Percentiles rank a stretch among this genome's conserved stretches.
These are phyloP conservation scores for Amanita subjunquillea DNA, from an alignment of 768 basidiomycete species.

Conservation along the genomic window DNA sequence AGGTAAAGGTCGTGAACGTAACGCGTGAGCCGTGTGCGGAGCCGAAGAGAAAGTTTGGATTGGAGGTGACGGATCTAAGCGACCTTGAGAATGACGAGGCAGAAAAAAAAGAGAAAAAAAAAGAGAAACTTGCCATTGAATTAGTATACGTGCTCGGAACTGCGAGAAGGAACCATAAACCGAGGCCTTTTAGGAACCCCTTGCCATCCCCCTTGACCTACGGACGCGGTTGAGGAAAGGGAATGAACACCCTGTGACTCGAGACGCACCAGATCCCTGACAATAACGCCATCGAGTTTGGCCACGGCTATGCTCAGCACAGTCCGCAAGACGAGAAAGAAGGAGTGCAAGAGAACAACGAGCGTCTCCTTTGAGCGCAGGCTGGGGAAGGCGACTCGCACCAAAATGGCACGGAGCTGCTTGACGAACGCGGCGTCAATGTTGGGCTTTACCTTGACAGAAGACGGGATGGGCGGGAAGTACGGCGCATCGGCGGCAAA, in stretches of 20 bases:
- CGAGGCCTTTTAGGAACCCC: conserved; percentile 76
- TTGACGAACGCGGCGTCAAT: conserved; percentile 60
- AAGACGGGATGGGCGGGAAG: conserved; percentile 49
- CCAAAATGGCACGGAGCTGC: conserved; percentile 65
- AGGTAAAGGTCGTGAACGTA: conserved; percentile 92
- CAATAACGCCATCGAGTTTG: conserved; percentile 80
- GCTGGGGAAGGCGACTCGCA: conserved; percentile 60
- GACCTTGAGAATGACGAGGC: background rate
- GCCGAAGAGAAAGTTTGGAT: conserved; percentile 69
- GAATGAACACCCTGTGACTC: background rate
- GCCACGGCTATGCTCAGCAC: conserved; percentile 85
- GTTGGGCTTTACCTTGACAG: conserved; percentile 42
- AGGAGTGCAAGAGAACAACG: conserved; percentile 68
- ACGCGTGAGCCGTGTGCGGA: conserved; percentile 80
- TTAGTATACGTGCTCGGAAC: conserved; percentile 95
- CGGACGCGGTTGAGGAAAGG: background rate
- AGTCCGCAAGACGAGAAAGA: conserved; percentile 79
- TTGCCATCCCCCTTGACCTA: conserved; percentile 73
- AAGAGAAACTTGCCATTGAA: conserved; percentile 53
- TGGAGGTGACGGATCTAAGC: conserved; percentile 80
- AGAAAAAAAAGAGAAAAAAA: too few species aligned
- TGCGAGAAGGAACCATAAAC: conserved; percentile 82
- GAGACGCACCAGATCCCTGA: conserved; percentile 62
- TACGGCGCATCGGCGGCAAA: conserved; percentile 41
- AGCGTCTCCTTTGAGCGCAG: conserved; percentile 59